Percentiles rank a stretch among this genome's conserved stretches.
phyloP scores from a whole-genome alignment of 2,329 filamentous ascomycete species.

The Leptoxyphium fumago region DNA sequence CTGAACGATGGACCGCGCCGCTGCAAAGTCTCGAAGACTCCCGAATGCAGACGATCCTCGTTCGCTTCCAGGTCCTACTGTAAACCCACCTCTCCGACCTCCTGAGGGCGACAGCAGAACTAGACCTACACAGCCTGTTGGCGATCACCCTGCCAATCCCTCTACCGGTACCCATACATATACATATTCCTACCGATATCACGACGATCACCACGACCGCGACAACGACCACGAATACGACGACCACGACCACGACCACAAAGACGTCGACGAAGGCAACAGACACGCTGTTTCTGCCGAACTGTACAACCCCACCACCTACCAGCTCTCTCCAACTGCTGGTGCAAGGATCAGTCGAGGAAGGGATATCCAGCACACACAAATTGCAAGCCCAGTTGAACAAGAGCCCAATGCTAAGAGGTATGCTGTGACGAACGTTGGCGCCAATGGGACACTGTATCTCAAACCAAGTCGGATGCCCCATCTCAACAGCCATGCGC shows the following conservation, averaged over 20 bases:
- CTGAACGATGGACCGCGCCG: background rate
- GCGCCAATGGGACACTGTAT: constrained; percentile 32
- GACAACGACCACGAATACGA: no score
- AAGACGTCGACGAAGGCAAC: no score
- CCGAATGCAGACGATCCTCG: background rate
- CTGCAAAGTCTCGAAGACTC: background rate
- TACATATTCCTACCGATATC: no score
- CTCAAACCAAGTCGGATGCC: constrained; percentile 25
- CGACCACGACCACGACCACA: no score
- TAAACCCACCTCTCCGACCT: background rate
- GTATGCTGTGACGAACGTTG: background rate
- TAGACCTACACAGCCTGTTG: background rate
- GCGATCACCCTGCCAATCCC: no score
- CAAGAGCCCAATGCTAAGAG: background rate
- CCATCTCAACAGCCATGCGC: constrained; percentile 10
- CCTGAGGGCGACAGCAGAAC: background rate
- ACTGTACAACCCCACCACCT: no score
- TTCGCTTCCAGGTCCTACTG: background rate
- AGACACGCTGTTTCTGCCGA: no score
- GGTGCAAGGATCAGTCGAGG: background rate
- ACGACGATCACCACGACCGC: no score
- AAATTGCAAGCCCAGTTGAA: background rate
- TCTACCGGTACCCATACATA: no score
- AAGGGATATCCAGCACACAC: background rate
- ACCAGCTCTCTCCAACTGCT: background rate